phyloP scores from a whole-genome alignment of 306 rosid genomes.

The Begonia loranthoides region DNA sequence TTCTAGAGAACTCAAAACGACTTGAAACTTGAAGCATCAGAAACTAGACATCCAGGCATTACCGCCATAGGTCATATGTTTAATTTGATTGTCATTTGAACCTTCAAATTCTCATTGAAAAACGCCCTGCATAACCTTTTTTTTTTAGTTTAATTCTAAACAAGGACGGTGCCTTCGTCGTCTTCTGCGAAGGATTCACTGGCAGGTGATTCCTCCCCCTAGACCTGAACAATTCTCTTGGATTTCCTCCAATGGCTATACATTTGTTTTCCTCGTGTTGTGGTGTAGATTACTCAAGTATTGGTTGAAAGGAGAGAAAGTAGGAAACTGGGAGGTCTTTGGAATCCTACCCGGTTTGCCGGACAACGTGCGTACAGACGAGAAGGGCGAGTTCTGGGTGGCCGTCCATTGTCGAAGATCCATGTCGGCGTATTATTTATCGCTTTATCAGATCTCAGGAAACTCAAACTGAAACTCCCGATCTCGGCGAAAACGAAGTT shows the following conservation, averaged over 20 bases:
- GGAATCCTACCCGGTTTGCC: constrained; percentile 77
- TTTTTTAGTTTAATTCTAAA: too few species aligned
- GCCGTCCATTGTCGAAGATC: constrained; percentile 53
- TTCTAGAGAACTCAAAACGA: too few species aligned
- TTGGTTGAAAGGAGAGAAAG: constrained; percentile 85
- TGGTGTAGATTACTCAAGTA: constrained; percentile 48
- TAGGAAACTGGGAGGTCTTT: constrained; percentile 63
- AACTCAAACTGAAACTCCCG: constrained; percentile 57
- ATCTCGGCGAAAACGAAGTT: constrained; percentile 43
- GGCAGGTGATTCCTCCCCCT: constrained; percentile 50
- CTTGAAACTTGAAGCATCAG: too few species aligned
- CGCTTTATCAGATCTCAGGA: constrained; percentile 54
- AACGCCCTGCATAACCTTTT: too few species aligned
- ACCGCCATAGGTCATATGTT: too few species aligned
- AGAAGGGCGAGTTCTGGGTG: constrained; percentile 77
- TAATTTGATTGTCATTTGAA: too few species aligned
- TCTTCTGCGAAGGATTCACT: constrained; percentile 47
- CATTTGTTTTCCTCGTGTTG: constrained; percentile 10
- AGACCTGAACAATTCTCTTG: too few species aligned
- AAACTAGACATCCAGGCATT: too few species aligned
- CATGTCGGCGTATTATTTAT: constrained; percentile 21
- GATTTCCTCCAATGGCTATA: too few species aligned
- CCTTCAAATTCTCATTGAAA: too few species aligned
- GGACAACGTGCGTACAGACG: constrained; percentile 68
- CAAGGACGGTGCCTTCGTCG: constrained; percentile 79